Evolutionary conservation across 2,329 filamentous ascomycete species (phyloP).

Genomic region (Bipolaris bicolor): DNA sequence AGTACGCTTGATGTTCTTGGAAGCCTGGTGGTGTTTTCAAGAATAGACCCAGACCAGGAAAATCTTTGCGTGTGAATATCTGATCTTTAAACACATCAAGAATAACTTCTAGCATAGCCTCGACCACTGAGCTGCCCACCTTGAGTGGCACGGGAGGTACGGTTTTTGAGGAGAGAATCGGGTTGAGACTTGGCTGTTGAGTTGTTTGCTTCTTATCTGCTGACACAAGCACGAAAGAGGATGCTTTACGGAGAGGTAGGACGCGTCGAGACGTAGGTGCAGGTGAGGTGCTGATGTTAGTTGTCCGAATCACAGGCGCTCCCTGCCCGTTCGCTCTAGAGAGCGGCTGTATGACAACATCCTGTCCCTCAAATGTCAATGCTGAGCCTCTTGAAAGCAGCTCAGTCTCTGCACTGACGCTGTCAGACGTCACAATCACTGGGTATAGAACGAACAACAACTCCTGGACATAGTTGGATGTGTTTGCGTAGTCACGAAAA

Average conservation of each 20-base stretch:
- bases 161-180: conserved; percentile 65
- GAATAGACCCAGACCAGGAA: conserved; percentile 83
- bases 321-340: conserved; percentile 63
- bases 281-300: conserved; percentile 57
- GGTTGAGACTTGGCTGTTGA: conserved; percentile 67
- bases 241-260: conserved; percentile 75
- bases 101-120: conserved; percentile 77
- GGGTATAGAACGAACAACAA: conserved; percentile 84
- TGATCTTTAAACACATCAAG: conserved; percentile 85
- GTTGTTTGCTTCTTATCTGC: conserved; percentile 65
- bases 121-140: conserved; percentile 72
- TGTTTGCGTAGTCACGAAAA: conserved; percentile 82
- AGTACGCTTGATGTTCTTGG: conserved; percentile 92
- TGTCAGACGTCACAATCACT: conserved; percentile 83
- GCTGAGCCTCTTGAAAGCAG: conserved; percentile 81
- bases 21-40: conserved; percentile 90
- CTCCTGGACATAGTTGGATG: conserved; percentile 80
- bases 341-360: conserved; percentile 80
- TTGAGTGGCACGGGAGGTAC: conserved; percentile 54
- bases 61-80: conserved; percentile 84
- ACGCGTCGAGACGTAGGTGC: conserved; percentile 54
- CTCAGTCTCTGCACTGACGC: conserved; percentile 82
- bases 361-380: conserved; percentile 83
- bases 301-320: conserved; percentile 75
- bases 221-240: conserved; percentile 89